Evolutionary conservation across 306 rosid genomes (phyloP).

Genomic region (Cucumis melo): DNA sequence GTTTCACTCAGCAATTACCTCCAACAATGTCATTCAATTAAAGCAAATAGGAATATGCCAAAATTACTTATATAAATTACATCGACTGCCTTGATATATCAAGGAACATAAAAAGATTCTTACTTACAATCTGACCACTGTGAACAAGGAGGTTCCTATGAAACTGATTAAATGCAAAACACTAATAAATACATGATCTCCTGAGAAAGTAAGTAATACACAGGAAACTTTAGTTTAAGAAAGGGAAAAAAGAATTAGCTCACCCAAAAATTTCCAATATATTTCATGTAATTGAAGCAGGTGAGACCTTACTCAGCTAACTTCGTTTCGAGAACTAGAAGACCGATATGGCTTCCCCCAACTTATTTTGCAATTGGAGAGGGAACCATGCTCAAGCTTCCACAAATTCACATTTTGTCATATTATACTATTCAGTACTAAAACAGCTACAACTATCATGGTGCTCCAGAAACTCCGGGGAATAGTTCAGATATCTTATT

Average conservation of each 20-base stretch:
- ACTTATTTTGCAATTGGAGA: not conserved
- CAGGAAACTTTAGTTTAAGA: not conserved
- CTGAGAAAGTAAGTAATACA: not conserved
- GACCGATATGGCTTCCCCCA: not conserved
- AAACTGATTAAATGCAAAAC: not conserved
- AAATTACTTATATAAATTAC: not conserved
- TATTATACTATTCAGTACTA: not conserved
- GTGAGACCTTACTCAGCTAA: not conserved
- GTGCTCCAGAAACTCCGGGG: slow-evolving; percentile 73
- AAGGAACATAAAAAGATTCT: not conserved
- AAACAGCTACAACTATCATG: slow-evolving; percentile 22
- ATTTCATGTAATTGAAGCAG: not conserved
- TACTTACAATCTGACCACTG: not conserved
- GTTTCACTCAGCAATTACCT: not conserved
- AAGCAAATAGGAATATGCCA: not conserved
- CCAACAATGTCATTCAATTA: not conserved
- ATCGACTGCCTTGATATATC: not conserved
- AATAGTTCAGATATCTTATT: slow-evolving; percentile 88
- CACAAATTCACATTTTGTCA: not conserved
- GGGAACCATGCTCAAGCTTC: slow-evolving; percentile 2
- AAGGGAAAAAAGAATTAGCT: not conserved
- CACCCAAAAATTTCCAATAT: not conserved
- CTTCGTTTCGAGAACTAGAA: not conserved
- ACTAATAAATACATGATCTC: not conserved
- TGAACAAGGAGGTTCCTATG: not conserved